Conservation (phyloP, 495 filamentous ascomycete genomes). For the Cercophora scortea region DNA sequence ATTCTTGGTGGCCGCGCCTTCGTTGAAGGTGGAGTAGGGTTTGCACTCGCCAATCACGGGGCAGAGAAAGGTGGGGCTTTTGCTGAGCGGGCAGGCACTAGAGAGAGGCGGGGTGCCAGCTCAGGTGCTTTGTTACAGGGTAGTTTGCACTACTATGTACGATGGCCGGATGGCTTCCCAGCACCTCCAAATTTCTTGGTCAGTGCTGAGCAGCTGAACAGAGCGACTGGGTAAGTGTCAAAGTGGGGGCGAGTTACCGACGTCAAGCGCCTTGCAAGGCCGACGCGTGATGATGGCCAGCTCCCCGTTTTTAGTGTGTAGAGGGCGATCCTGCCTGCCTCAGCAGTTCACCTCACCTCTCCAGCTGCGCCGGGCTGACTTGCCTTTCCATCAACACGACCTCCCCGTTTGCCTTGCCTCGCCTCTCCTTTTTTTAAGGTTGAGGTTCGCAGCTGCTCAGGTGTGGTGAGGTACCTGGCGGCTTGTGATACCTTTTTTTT, state of each 20-base stretch:
- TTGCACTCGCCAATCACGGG: slow-evolving; percentile 13
- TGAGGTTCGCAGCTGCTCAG: background rate
- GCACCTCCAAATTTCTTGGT: no score
- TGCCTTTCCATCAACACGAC: no score
- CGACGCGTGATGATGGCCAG: slow-evolving; percentile 3
- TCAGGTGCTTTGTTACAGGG: no score
- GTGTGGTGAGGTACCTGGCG: no score
- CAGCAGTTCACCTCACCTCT: background rate
- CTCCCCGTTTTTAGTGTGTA: background rate
- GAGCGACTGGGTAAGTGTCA: background rate
- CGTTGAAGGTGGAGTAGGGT: slow-evolving; percentile 24
- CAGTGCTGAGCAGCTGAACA: no score
- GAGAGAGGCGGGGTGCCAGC: no score
- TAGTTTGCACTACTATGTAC: no score
- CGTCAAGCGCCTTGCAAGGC: slow-evolving; percentile 11
- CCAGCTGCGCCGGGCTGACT: no score
- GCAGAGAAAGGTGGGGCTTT: background rate
- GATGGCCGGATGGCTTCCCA: no score
- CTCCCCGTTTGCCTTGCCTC: no score
- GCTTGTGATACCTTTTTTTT: no score
- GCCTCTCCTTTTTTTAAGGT: background rate
- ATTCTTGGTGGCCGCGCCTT: slow-evolving; percentile 26
- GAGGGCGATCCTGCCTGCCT: background rate
- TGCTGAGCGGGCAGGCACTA: no score
- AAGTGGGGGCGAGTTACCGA: slow-evolving; percentile 4